phyloP scores from a whole-genome alignment of 768 basidiomycete genomes.

The Dentipellis fragilis region DNA sequence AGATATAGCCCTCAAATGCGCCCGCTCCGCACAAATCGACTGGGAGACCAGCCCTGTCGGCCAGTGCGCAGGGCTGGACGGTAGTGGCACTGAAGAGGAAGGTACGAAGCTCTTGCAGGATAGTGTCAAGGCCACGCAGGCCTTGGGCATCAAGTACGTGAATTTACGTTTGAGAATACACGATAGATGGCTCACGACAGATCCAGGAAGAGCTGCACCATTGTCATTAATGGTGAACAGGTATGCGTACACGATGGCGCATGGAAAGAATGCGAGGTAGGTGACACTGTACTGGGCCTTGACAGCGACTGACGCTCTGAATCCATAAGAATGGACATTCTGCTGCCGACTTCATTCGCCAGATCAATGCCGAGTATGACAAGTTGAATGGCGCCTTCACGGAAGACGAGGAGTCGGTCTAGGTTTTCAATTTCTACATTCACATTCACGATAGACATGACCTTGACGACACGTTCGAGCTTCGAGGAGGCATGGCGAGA shows the following conservation, averaged over 20 bases:
- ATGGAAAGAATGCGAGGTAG: slow-evolving; percentile 76
- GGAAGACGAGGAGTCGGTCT: not conserved
- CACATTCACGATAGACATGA: slow-evolving; percentile 9
- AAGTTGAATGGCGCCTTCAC: slow-evolving; percentile 36
- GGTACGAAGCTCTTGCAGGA: slow-evolving; percentile 54
- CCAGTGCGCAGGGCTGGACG: slow-evolving; percentile 51
- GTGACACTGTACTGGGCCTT: slow-evolving; percentile 11
- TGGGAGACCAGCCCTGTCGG: slow-evolving; percentile 55
- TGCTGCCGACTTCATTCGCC: slow-evolving; percentile 61
- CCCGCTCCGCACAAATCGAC: slow-evolving; percentile 48
- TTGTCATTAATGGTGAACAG: slow-evolving; percentile 58
- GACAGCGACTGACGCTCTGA: not conserved
- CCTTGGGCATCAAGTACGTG: slow-evolving; percentile 48
- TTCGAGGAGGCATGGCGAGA: not conserved
- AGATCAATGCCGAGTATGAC: slow-evolving; percentile 68
- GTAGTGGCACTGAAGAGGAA: slow-evolving; percentile 51
- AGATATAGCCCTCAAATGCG: slow-evolving; percentile 57
- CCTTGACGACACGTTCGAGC: slow-evolving; percentile 2
- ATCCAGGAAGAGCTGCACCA: slow-evolving; percentile 75
- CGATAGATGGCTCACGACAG: slow-evolving; percentile 3
- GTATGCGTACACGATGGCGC: slow-evolving; percentile 69
- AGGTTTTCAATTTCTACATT: not conserved
- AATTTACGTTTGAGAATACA: slow-evolving; percentile 1
- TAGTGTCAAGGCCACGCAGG: slow-evolving; percentile 37
- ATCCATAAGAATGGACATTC: slow-evolving; percentile 58